Base-by-base conservation (phyloP, 2,329 filamentous ascomycete species). In the Clonostachys byssicola region DNA sequence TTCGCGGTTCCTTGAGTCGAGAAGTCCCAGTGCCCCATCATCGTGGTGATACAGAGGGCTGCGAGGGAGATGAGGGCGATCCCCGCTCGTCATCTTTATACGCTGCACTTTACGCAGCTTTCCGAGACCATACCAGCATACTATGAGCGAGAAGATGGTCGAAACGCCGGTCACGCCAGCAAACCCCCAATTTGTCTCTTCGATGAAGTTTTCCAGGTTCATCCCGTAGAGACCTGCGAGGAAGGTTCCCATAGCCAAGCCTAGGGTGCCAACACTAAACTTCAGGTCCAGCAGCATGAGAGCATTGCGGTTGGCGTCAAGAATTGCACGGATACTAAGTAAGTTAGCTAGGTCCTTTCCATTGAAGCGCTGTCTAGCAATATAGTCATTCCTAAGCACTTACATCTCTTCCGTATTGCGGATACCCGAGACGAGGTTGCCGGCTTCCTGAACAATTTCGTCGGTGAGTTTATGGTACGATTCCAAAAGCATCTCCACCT, bases 141-240 rank as follows among this genome's bases (percentile, higher is more conserved):
- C 88, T 9, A 92, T 57, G 47, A 85, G 78, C 13, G 89, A 89
- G 64, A 92, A 84, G 48, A 85, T 58, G 48, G 86, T 78, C 48
- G 89, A 95, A 51, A 80, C 73, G 16, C 72, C 75, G 3, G 86
- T 89, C 50, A 99, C 85, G 46, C 81, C 81, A 42, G 77, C 78
- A 64, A 99, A 97, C 12, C 92, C 94, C 66, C 89, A 80, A 66
- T 89, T 81, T 2, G 88, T 92, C 63, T 97, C 92, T 72, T 99
- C 94, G 58, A 97, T 90, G 67, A 96, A 97, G 69, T 97, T 97
- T 64, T 96, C 95, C 54, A 99, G 74, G 72, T 99, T 99, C 92
- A 97, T 97, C 57, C 94, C 94, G 76, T 97, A 99, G n/a, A 99
- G 83, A n/a, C 92, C 92, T 9, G 94, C 95, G 58, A 96, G 80